Evolutionary conservation across 2,329 filamentous ascomycete species (phyloP), one percentile per base, ranked within the genome.

Genomic region (Metarhizium humberi): DNA sequence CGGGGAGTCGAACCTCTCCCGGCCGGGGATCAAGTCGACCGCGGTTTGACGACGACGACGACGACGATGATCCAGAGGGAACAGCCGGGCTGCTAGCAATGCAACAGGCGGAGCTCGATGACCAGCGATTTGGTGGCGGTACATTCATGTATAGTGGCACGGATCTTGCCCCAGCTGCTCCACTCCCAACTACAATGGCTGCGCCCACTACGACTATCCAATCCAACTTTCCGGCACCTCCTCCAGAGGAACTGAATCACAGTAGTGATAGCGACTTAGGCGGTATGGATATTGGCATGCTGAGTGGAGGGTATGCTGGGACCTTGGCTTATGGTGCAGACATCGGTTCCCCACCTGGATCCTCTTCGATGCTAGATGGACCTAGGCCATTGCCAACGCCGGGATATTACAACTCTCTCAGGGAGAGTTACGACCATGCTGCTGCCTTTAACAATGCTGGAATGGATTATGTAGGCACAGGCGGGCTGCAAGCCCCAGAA

Each of bases 401-500:
- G 53, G 64, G 74, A 57, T 66, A 72, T 58, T 62, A 65, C 50
- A 60, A 62, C 49, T 61, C 61, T 32, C 58, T 61, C 13, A 61
- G 60, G 43, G 61, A 66, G 25, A 61, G 60, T 16, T 62, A 71
- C 16, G 64, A 66, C 55, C 64, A 64, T 49, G 63, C 68, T 1
- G 66, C 75, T 1, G 73, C 74, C 6, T 79, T 79, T 60, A 66
- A 73, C 14, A 78, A 84, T 54, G 90, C 87, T 6, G 81, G 88
- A 54, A 87, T 96, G 52, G 92, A 97, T 69, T 91, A 90, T 50
- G 88, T 84, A 51, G 92, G 89, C 7, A 96, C 91, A n/a, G 94
- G 92, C 45, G 94, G 94, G 1, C 72, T 96, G 32, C 85, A 91
- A 58, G 82, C 88, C 56, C 91, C 92, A 2, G 83, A 78, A 51